Evolutionary conservation across 2,329 filamentous ascomycete species (phyloP).

Genomic region (Penicillium sp.): DNA sequence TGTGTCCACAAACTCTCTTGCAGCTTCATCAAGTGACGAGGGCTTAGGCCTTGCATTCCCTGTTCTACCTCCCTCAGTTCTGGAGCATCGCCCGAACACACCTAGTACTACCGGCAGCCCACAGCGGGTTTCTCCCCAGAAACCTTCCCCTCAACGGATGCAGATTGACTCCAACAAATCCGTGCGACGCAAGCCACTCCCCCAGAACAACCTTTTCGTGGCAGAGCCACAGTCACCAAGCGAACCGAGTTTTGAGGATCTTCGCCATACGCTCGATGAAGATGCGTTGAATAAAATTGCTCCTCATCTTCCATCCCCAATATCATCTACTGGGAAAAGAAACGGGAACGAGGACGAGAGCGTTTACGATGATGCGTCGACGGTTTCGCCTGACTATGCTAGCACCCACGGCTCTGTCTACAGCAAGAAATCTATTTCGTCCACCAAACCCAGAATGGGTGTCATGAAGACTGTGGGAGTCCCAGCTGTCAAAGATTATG

Average conservation of each 20-base stretch:
- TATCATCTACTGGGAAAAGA: conserved; percentile 15
- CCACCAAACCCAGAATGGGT: conserved; percentile 68
- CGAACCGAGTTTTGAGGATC: conserved; percentile 42
- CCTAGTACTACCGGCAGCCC: conserved; percentile 12
- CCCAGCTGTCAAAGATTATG: conserved; percentile 43
- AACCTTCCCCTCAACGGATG: conserved; percentile 3
- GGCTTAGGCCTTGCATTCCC: conserved; percentile 26
- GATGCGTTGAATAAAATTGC: conserved; percentile 52
- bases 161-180: conserved; percentile 44
- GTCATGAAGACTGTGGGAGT: conserved; percentile 74
- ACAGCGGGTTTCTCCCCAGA: conserved; percentile 5
- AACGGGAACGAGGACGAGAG: conserved; percentile 38
- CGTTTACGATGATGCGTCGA: conserved; percentile 61
- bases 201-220: conserved; percentile 33
- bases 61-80: conserved; percentile 21
- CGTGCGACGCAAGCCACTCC: conserved; percentile 54
- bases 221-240: conserved; percentile 24
- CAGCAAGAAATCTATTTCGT: conserved; percentile 41
- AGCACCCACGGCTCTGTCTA: conserved; percentile 61
- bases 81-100: conserved; percentile 18
- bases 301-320: conserved; percentile 30
- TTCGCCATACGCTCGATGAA: conserved; percentile 46
- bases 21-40: conserved; percentile 17
- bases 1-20: conserved; percentile 3
- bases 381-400: conserved; percentile 72